Evolutionary conservation across 2,329 filamentous ascomycete genomes (phyloP).

Genomic region (Cadophora sp.): DNA sequence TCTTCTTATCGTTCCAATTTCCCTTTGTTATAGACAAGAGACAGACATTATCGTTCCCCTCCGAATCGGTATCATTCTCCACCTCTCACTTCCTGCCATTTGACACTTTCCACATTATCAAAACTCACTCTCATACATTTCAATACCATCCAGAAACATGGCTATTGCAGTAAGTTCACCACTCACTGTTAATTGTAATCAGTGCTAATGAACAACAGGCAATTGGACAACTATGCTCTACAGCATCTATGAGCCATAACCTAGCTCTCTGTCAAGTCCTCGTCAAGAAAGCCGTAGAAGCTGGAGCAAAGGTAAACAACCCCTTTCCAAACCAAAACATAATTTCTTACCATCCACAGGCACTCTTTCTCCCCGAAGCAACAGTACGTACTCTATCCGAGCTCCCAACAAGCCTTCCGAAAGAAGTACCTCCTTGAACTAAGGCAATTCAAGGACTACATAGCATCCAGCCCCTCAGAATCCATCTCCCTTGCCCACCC

Average conservation of each 20-base stretch:
- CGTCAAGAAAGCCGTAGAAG: constrained; percentile 73
- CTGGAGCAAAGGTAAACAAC: constrained; percentile 74
- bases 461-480: constrained; percentile 71
- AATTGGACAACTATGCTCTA: constrained; percentile 89
- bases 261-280: constrained; percentile 78
- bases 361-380: constrained; percentile 91
- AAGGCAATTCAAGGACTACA: constrained; percentile 60
- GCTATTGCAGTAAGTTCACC: constrained; percentile 41
- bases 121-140: not conserved
- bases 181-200: not conserved
- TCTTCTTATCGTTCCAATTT: too few relatives aligned
- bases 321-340: not conserved
- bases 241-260: constrained; percentile 78
- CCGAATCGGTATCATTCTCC: too few relatives aligned
- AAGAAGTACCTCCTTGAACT: not conserved
- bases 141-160: constrained; percentile 33
- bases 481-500: constrained; percentile 75
- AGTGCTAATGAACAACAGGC: constrained; percentile 60
- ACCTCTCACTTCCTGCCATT: not conserved
- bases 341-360: constrained; percentile 50
- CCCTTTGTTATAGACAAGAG: too few relatives aligned
- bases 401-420: not conserved
- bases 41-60: too few relatives aligned
- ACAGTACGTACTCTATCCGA: constrained; percentile 28
- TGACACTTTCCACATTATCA: not conserved